Evolutionary conservation across 2,329 filamentous ascomycete genomes (phyloP), one percentile per base, ranked within the genome.

Genomic region (Aspergillus spinulosporus): DNA sequence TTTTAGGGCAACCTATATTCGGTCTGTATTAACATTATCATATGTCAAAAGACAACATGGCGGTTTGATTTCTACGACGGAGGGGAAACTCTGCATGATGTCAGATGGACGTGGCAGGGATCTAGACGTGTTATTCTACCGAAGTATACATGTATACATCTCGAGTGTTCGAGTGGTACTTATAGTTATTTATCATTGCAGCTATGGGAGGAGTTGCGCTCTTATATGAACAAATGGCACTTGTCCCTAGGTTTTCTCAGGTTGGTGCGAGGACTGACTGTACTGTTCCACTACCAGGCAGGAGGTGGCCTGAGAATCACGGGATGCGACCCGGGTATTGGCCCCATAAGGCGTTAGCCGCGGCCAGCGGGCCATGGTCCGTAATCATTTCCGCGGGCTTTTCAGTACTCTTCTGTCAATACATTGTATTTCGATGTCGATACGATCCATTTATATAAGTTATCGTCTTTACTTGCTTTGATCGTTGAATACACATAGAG

Each of bases 1-100:
- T 36, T 43, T 39, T 37, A 39, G 28, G 52, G 28, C 39, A 12
- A 15, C 21, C 39, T 32, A 49, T 51, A 55, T 47, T 51, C 43
- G 37, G 49, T 34, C 32, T 60, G 58, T 60, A 60, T 58, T 60
- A 60, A 60, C 56, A 60, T 49, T 52, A 47, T 55, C 50, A 43
- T 40, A 42, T 50, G 48, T 50, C 48, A 50, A 52, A 51, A 48
- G 45, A 34, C 39, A 46, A 47, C 40, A 52, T 26, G 49, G 49
- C 42, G 49, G 39, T 52, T 37, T 36, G 31, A 31, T 51, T 43
- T 45, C 29, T 42, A 14, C 29, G 32, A 28, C 40, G 40, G 37
- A 45, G 31, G 34, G 11, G 34, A 12, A 37, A 37, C 34, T 11
- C 7, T 4, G 56, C 44, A 52, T 42, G 44, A 52, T 52, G 53